A percentile compares a stretch with the other conserved stretches of the same genome.
phyloP scores from a whole-genome alignment of 352 stramenopile genomes.

The Phytophthora kernoviae region DNA sequence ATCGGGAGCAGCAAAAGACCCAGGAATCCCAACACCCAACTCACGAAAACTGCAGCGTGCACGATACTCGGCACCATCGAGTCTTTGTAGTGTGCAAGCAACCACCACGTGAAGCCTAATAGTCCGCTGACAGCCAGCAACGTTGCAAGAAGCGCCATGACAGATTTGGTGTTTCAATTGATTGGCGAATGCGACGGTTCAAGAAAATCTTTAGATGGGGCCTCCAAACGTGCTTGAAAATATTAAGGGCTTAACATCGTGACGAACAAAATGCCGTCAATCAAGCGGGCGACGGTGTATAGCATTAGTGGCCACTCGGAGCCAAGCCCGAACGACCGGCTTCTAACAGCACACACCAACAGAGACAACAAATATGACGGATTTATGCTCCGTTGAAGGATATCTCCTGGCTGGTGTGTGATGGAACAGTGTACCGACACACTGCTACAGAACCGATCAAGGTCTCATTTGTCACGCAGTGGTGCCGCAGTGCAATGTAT shows the following conservation, averaged over 20 bases:
- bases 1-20: constrained; percentile 64
- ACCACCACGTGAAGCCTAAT: constrained; percentile 64
- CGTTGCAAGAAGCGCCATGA: too few relatives aligned
- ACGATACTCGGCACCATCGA: constrained; percentile 38
- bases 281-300: too few relatives aligned
- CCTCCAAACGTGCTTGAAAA: too few relatives aligned
- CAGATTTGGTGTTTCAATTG: too few relatives aligned
- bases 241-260: too few relatives aligned
- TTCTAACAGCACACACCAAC: neutral
- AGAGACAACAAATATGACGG: constrained; percentile 6
- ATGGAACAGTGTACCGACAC: constrained; percentile 20
- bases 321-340: too few relatives aligned
- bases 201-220: too few relatives aligned
- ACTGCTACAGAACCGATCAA: constrained; percentile 19
- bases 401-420: constrained; percentile 25
- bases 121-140: constrained; percentile 20
- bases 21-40: constrained; percentile 68
- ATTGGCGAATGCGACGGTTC: too few relatives aligned
- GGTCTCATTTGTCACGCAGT: constrained; percentile 18
- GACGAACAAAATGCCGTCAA: too few relatives aligned
- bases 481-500: constrained; percentile 26
- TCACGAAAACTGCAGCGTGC: constrained; percentile 54
- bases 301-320: too few relatives aligned
- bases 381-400: constrained; percentile 10
- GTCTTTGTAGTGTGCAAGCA: constrained; percentile 66